These are phyloP conservation scores for Globisporangium solare DNA, from an alignment of 352 stramenopile genomes.

Conservation along the genomic window DNA sequence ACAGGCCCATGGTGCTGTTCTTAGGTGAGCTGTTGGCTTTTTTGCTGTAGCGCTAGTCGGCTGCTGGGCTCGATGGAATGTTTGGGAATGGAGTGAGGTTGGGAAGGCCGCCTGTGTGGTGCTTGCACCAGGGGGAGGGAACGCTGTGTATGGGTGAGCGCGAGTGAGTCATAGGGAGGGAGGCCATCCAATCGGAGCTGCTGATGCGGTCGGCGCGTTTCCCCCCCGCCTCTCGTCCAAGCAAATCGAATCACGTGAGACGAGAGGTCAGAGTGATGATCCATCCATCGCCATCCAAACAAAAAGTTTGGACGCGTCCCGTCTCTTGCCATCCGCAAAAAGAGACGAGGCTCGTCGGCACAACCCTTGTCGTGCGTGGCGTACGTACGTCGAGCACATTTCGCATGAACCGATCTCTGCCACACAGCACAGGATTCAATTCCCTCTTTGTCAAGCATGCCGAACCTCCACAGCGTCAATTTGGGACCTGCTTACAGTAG, in stretches of 20 bases:
- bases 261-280: neutral
- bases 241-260: constrained; percentile 7
- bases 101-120: neutral
- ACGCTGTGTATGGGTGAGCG: too few relatives aligned
- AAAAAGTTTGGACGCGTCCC: neutral
- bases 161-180: neutral
- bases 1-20: neutral
- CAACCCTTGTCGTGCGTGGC: neutral
- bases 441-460: neutral
- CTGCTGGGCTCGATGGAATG: constrained; percentile 1
- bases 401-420: neutral
- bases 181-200: constrained; percentile 1
- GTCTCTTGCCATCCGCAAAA: constrained; percentile 1
- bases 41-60: neutral
- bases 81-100: constrained; percentile 3
- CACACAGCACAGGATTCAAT: too few relatives aligned
- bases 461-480: too few relatives aligned
- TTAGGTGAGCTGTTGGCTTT: neutral
- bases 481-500: neutral
- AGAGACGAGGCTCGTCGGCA: neutral
- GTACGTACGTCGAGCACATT: constrained; percentile 2
- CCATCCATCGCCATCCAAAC: constrained; percentile 6
- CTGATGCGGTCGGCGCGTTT: neutral
- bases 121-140: too few relatives aligned
- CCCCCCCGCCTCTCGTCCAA: neutral